These are phyloP conservation scores for Blastocystis sp. DNA, from an alignment of 352 stramenopile genomes.

Conservation along the genomic window DNA sequence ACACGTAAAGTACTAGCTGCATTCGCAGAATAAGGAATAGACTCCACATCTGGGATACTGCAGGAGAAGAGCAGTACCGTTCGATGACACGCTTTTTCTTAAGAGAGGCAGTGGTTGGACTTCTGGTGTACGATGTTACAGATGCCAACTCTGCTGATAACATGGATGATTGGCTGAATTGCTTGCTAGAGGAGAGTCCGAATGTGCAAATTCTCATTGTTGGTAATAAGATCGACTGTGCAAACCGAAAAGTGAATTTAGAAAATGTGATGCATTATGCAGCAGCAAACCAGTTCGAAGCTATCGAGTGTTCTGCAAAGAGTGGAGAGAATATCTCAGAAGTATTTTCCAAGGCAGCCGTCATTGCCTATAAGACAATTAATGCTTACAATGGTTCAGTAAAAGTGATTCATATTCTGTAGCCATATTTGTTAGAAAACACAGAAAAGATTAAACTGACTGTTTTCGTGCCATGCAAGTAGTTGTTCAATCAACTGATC, in stretches of 20 bases:
- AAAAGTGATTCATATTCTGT: constrained; percentile 59
- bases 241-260: constrained; percentile 16
- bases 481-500: not conserved
- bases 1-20: constrained; percentile 25
- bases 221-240: constrained; percentile 57
- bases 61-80: constrained; percentile 59
- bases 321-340: constrained; percentile 60
- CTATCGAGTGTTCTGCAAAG: constrained; percentile 49
- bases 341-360: constrained; percentile 51
- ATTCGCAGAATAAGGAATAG: not conserved
- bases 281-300: constrained; percentile 41
- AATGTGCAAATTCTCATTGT: constrained; percentile 20
- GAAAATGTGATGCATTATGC: constrained; percentile 35
- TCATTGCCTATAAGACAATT: constrained; percentile 34
- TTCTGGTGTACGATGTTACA: constrained; percentile 60
- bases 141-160: constrained; percentile 15
- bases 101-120: constrained; percentile 33
- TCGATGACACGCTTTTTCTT: constrained; percentile 59
- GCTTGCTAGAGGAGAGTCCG: constrained; percentile 38
- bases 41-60: constrained; percentile 61
- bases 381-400: constrained; percentile 43
- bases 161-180: constrained; percentile 55
- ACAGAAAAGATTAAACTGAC: not conserved
- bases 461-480: not conserved
- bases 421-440: constrained; percentile 1